Conservation (phyloP, 768 basidiomycete species). For the Naganishia vaughanmartiniae region DNA sequence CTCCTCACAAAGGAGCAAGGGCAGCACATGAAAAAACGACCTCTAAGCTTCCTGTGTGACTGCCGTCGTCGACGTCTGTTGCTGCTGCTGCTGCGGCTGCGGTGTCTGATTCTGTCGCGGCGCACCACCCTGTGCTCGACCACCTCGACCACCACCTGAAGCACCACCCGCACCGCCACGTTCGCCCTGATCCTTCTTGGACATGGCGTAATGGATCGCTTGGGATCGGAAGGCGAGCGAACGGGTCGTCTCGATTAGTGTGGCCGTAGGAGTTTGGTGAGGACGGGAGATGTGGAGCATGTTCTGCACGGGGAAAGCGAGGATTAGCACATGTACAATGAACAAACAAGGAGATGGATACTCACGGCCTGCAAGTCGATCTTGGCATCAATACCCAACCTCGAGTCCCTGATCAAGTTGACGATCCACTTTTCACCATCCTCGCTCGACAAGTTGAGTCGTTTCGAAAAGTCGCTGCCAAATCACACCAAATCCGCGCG, state of each 20-base stretch:
- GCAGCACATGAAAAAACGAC: background rate
- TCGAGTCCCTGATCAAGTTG: conserved; percentile 94
- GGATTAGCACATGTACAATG: background rate
- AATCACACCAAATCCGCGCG: no score
- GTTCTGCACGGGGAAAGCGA: conserved; percentile 60
- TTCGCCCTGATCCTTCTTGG: conserved; percentile 41
- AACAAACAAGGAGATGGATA: background rate
- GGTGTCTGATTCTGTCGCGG: background rate
- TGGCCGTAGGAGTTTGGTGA: conserved; percentile 83
- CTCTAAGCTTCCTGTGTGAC: conserved; percentile 23
- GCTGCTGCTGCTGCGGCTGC: conserved; percentile 1
- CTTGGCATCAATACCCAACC: conserved; percentile 94
- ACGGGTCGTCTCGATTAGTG: conserved; percentile 91
- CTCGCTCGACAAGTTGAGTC: conserved; percentile 85
- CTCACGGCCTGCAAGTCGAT: conserved; percentile 91
- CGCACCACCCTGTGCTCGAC: background rate
- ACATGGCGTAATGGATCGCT: conserved; percentile 76
- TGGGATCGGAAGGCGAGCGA: conserved; percentile 87
- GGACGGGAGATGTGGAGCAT: conserved; percentile 93
- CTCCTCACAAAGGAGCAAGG: background rate
- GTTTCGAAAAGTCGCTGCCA: conserved; percentile 79
- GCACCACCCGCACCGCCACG: conserved; percentile 1
- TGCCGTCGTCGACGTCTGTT: background rate
- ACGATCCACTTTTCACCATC: conserved; percentile 99
- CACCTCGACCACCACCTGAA: background rate